Percentiles rank a stretch among this genome's conserved stretches.
Conservation (phyloP, 108 stramenopile genomes). For the Cyclotella baltica region DNA sequence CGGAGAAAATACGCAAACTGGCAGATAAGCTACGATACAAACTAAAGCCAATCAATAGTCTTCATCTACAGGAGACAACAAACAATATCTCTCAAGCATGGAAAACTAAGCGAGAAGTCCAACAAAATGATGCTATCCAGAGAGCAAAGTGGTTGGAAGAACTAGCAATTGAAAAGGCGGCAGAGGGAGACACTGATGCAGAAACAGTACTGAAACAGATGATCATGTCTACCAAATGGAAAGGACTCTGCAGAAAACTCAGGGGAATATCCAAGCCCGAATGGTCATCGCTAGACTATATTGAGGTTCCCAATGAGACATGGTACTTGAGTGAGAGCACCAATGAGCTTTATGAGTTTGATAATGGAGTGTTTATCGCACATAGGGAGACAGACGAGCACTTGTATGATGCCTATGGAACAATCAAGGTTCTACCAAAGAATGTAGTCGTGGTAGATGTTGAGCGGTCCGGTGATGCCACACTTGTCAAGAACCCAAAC, state of each 20-base stretch:
- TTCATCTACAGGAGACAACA: neutral
- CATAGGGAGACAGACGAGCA: neutral
- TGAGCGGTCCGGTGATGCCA: neutral
- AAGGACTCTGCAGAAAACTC: neutral
- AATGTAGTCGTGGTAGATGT: neutral
- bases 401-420: neutral
- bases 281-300: neutral
- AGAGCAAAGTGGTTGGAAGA: neutral
- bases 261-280: neutral
- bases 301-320: slow-evolving; percentile 5
- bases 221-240: neutral
- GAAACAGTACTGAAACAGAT: neutral
- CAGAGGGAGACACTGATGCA: neutral
- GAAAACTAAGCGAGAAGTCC: neutral
- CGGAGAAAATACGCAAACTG: neutral
- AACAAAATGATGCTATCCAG: neutral
- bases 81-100: neutral
- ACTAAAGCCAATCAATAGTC: neutral
- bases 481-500: neutral
- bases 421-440: neutral
- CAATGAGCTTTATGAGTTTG: slow-evolving; percentile 5
- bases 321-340: neutral
- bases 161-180: neutral
- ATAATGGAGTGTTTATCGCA: slow-evolving; percentile 3
- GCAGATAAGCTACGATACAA: neutral